Evolutionary conservation across 83 land plant species (phyloP), one percentile per base, ranked within the genome.

Genomic region (Diphasiastrum complanatum): DNA sequence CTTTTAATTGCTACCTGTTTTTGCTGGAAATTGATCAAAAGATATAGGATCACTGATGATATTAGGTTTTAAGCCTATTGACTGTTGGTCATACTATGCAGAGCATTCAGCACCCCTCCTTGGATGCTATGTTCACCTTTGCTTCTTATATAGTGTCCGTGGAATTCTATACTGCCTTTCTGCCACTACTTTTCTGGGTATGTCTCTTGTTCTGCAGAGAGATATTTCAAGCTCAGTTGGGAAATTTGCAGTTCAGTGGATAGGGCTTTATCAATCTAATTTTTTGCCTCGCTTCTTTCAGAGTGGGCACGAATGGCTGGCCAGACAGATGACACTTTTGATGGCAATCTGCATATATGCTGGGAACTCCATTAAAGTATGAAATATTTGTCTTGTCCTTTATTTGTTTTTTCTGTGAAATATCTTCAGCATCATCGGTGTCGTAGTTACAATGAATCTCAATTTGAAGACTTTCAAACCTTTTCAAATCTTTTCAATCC

Each of bases 131-230:
- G 19, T 79, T 92, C 50, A 72, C 85, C 33, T 63, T 36, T 25
- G 30, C 85, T 18, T 84, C 96, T 5, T 84, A 72, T 51, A 71
- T 79, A 36, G 97, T 92, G 36, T 92, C 97, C 20, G 87, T 81
- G 80, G 87, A 92, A 30, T 92, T 92, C 67, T 92, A 92, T 47
- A 85, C 97, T 30, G 82, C 74, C 28, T 88, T 92, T 68, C 85
- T 92, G 38, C 96, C 98, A 16, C 11, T 85, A 48, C 81, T 92
- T 16, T 92, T 88, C 72, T 92, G 98, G 98, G 98, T 92, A 83
- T 29, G 60, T 52, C 32, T 30, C 25, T 3, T 41, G 37, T 33
- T 14, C 59, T 47, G 8, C 59, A 18, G 10, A n/a, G 60, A 5
- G 1, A 12, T n/a, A 14, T 19, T 6, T 55, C 22, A 19, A 12